A percentile compares a stretch with the other conserved stretches of the same genome.
These are phyloP conservation scores for Colletotrichum kahawae DNA, from an alignment of 2,329 filamentous ascomycete species.

Conservation along the genomic window DNA sequence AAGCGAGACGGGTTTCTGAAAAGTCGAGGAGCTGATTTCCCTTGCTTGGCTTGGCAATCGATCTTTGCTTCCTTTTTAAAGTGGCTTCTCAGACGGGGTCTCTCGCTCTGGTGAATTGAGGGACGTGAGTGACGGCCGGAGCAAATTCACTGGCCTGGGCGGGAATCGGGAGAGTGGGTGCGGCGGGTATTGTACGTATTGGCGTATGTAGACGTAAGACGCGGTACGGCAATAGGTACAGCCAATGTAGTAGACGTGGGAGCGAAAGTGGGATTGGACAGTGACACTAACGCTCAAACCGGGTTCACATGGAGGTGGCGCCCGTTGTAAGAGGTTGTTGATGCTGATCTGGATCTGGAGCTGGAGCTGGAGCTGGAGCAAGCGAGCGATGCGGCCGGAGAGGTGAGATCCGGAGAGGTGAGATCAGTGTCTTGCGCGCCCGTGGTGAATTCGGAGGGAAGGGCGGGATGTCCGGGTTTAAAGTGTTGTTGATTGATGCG, in stretches of 20 bases:
- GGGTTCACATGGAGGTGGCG: constrained; percentile 1
- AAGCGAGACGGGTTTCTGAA: neutral
- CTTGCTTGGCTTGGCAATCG: constrained; percentile 19
- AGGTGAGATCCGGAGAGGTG: neutral
- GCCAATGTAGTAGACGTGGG: neutral
- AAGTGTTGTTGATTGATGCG: neutral
- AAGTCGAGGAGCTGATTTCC: constrained; percentile 17
- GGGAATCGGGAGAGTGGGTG: neutral
- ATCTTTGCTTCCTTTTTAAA: neutral
- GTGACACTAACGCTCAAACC: constrained; percentile 4
- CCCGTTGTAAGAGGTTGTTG: constrained; percentile 4
- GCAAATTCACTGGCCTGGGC: neutral
- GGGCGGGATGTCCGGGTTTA: neutral
- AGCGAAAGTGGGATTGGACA: constrained; percentile 4
- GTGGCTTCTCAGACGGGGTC: neutral
- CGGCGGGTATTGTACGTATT: neutral
- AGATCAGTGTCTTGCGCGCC: neutral
- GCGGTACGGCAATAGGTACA: neutral
- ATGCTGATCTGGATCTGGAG: neutral
- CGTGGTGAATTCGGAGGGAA: neutral
- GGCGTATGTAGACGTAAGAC: neutral
- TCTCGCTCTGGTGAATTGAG: neutral
- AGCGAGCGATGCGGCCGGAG: neutral
- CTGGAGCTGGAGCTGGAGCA: neutral
- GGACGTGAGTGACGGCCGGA: neutral